Conservation (phyloP, 140 eudicot species). For the Oenanthe javanica region DNA sequence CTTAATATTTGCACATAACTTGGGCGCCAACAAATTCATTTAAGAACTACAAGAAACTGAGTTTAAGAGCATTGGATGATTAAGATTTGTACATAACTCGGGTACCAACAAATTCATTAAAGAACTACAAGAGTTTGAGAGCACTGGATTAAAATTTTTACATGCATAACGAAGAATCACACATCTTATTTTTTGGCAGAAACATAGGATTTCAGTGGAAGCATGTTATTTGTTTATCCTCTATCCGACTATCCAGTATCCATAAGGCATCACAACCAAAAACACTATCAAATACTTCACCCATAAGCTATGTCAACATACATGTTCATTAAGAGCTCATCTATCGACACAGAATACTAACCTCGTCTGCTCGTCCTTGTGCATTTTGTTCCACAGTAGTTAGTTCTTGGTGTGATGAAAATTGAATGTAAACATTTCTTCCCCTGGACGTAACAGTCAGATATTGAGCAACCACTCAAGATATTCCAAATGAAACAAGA, state of each 20-base stretch:
- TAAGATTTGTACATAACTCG: too few relatives aligned
- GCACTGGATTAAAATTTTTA: background rate
- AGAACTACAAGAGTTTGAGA: too few relatives aligned
- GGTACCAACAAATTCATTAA: too few relatives aligned
- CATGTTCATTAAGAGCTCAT: background rate
- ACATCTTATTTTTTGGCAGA: background rate
- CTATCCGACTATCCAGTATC: background rate
- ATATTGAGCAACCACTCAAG: conserved; percentile 1
- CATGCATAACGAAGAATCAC: background rate
- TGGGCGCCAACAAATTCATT: background rate
- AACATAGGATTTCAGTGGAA: background rate
- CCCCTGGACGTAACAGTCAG: conserved; percentile 47
- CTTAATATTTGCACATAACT: background rate
- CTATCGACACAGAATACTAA: conserved; percentile 18
- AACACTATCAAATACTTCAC: background rate
- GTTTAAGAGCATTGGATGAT: background rate
- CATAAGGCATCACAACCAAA: background rate
- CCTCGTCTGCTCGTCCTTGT: conserved; percentile 96
- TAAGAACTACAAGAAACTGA: background rate
- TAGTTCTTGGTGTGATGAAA: conserved; percentile 91
- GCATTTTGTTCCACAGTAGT: conserved; percentile 89
- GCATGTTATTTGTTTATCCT: conserved; percentile 1
- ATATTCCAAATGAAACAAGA: background rate
- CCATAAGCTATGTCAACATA: conserved; percentile 1
- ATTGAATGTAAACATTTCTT: conserved; percentile 87